Percentiles rank a stretch among this genome's conserved stretches.
Evolutionary conservation across 2,329 filamentous ascomycete species (phyloP).

Genomic region (Furcasterigmium furcatum): DNA sequence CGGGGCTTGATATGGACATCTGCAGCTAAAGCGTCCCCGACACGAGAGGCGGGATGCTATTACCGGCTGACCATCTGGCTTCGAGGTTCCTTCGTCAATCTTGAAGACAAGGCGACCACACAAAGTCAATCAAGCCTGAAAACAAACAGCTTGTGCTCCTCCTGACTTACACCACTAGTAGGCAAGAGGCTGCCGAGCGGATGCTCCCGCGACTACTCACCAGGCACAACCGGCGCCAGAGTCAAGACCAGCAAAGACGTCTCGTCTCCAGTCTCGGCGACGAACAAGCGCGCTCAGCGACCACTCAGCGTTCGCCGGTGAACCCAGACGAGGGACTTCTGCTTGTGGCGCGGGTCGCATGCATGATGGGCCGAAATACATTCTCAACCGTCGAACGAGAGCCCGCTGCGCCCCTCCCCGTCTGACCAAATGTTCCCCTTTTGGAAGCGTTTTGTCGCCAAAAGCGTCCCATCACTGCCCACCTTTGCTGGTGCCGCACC

Average conservation of each 20-base stretch:
- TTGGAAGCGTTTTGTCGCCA: not conserved
- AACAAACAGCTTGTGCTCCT: no score
- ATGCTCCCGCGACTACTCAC: not conserved
- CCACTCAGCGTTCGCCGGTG: not conserved
- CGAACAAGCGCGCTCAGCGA: not conserved
- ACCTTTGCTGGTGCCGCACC: not conserved
- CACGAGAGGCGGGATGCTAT: no score
- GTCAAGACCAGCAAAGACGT: no score
- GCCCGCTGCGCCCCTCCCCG: slow-evolving; percentile 1
- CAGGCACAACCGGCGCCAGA: not conserved
- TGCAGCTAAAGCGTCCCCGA: no score
- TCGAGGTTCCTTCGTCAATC: no score
- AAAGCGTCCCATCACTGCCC: not conserved
- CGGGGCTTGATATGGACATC: no score
- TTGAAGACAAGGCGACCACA: no score
- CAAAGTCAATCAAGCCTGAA: no score
- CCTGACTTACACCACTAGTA: no score
- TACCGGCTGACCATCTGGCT: no score
- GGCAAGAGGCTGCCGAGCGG: not conserved
- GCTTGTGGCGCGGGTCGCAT: not conserved
- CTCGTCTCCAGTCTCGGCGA: not conserved
- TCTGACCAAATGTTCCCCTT: not conserved
- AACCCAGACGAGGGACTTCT: not conserved
- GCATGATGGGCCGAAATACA: not conserved
- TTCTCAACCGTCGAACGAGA: not conserved